These are phyloP conservation scores for Phialophora verrucosa DNA, from an alignment of 2,329 filamentous ascomycete species.

Conservation along the genomic window DNA sequence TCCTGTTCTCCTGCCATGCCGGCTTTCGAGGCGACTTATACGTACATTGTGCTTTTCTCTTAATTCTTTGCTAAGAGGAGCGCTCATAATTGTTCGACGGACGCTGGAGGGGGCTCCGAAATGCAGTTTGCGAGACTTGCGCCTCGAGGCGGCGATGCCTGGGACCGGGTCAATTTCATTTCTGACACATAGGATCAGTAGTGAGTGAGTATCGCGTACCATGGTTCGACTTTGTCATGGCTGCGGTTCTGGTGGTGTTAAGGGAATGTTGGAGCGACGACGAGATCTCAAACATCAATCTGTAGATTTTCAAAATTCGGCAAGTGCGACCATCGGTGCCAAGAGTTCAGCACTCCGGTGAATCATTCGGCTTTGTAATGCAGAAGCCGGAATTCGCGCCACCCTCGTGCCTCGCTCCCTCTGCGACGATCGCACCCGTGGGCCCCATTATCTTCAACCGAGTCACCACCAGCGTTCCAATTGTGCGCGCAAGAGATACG, in stretches of 20 bases:
- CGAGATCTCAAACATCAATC: conserved; percentile 10
- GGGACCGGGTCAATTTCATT: conserved; percentile 16
- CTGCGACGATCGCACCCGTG: not conserved
- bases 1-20: not conserved
- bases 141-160: conserved; percentile 73
- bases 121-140: conserved; percentile 99
- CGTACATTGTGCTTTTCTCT: conserved; percentile 98
- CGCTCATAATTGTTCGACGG: conserved; percentile 96
- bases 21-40: conserved; percentile 26
- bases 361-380: not conserved
- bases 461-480: not conserved
- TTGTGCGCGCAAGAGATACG: not conserved
- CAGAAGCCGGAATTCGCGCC: not conserved
- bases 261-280: conserved; percentile 28
- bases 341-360: conserved; percentile 25
- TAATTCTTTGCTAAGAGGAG: conserved; percentile 93
- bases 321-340: conserved; percentile 21
- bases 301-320: conserved; percentile 22
- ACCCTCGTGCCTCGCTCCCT: conserved; percentile 8
- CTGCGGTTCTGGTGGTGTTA: conserved; percentile 24
- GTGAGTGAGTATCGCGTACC: conserved; percentile 19
- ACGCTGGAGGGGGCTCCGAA: conserved; percentile 93
- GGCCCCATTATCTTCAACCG: not conserved
- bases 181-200: not conserved
- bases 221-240: conserved; percentile 35